Evolutionary conservation across 768 basidiomycete genomes (phyloP), one percentile per base, ranked within the genome.

Genomic region (Cantharellus anzutake): DNA sequence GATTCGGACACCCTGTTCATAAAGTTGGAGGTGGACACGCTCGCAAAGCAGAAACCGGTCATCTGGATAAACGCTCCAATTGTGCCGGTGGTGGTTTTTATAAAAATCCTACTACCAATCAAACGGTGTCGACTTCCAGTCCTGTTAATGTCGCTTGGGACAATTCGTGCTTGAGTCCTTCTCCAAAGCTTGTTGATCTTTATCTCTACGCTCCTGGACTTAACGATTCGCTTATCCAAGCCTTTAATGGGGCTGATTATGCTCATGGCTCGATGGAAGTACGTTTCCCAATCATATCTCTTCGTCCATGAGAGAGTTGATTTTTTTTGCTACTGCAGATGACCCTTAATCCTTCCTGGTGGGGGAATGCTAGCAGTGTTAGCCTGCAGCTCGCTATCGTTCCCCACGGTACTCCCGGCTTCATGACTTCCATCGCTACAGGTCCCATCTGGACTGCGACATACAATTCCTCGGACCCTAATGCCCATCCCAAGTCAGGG

Each of bases 71-170:
- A 29, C 20, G 20, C 20, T 37, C 44, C 56, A 60, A 39, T 42
- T 64, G 63, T 56, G 56, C 63, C 42, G 59, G 52, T 20, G 70
- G 68, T 50, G 70, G 66, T 57, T 67, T 72, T 29, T 72, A 72
- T 64, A 56, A 61, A 38, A 68, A 57, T 57, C 71, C 71, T 42
- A 67, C 62, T 41, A 57, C 63, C 2, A 58, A 65, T 41, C 41
- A 62, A 39, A 61, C 58, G 37, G 60, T 71, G 65, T 63, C 68
- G 58, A 64, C 68, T 11, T 64, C 67, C 59, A 56, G 67, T 44
- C 65, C 65, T 4, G 44, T 70, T 56, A 71, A 68, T 5, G 66
- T 71, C 66, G 66, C 65, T 41, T 72, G 71, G 71, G 65, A 71
- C 64, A 65, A 66, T 5, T 60, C 65, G 4, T 72, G 71, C 61